Evolutionary conservation across 1,139 yeast genomes (phyloP), one percentile per base, ranked within the genome.

Genomic region (Hemisphaericaspora xylanilytica): DNA sequence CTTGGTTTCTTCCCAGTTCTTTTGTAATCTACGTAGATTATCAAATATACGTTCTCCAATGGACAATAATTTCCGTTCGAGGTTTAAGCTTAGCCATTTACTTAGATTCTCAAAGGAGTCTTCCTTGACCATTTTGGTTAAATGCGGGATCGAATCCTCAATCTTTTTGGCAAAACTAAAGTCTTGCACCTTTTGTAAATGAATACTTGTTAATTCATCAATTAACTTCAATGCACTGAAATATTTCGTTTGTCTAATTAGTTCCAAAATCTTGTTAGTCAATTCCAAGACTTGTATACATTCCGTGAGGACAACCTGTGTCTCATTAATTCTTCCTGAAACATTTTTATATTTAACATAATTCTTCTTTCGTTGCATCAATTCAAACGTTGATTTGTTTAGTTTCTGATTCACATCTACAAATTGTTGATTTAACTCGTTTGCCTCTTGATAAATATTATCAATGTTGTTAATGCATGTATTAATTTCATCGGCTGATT

Each of bases 191-290:
- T 85, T 82, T 30, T 81, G 81, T 37, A 85, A 65, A 49, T 85
- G 89, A 32, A 85, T 69, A 41, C 75, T 78, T 1, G 71, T 63
- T 49, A 92, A 67, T 52, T 84, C 94, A 45, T 88, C 92, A 41
- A 89, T 67, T 47, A 86, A 78, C 56, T 88, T 88, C 50, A 92
- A 75, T 0, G 97, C 97, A 45, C 85, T 85, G 60, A 88, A 92
- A 52, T 87, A 86, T 48, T 84, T 83, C 51, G 81, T 79, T 46
- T 76, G 79, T 45, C 80, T 78, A 47, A 89, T 84, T 55, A 89
- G 67, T 36, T 86, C 94, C 56, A 88, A 89, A 39, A 89, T 87
- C 53, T 82, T 85, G 59, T 89, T 90, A 18, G 96, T 85, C 51
- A 85, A 75, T 55, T 90, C 96, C 44, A 92, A 70, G 9, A 90